A percentile compares a stretch with the other conserved stretches of the same genome.
These are phyloP conservation scores for Pichia sporocuriosa DNA, from an alignment of 805 yeast genomes.

Conservation along the genomic window DNA sequence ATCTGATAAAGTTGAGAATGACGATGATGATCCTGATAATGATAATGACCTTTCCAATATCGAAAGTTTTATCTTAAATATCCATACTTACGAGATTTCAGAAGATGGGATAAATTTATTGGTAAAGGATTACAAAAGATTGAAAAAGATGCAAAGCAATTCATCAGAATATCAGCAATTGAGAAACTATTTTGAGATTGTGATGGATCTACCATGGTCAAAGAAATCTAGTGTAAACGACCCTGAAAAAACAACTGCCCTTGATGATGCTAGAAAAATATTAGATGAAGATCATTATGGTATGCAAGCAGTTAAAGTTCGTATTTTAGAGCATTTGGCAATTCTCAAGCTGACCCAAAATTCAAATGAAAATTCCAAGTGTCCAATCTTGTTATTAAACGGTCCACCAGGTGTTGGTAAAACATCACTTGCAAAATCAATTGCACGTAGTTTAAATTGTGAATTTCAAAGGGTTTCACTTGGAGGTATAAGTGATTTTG, in stretches of 20 bases:
- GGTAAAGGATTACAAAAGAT: slow-evolving; percentile 46
- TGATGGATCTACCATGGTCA: slow-evolving; percentile 59
- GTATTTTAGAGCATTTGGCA: slow-evolving; percentile 74
- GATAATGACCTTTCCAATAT: slow-evolving; percentile 34
- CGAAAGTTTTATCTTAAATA: slow-evolving; percentile 25
- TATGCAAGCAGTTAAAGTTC: slow-evolving; percentile 60
- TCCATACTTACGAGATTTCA: slow-evolving; percentile 30
- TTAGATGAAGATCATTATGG: slow-evolving; percentile 79
- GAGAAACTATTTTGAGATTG: slow-evolving; percentile 56
- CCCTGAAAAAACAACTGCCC: slow-evolving; percentile 36
- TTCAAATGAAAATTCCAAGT: slow-evolving; percentile 20
- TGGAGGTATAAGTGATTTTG: slow-evolving; percentile 85
- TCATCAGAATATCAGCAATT: slow-evolving; percentile 60
- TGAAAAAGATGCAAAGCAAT: slow-evolving; percentile 47
- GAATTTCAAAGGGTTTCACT: slow-evolving; percentile 73
- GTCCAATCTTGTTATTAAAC: slow-evolving; percentile 75
- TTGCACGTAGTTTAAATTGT: slow-evolving; percentile 67
- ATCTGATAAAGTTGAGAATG: slow-evolving; percentile 12
- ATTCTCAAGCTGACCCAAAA: slow-evolving; percentile 52
- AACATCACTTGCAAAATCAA: slow-evolving; percentile 77
- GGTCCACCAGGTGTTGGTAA: slow-evolving; percentile 97
- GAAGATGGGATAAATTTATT: slow-evolving; percentile 37
- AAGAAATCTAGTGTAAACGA: slow-evolving; percentile 22
- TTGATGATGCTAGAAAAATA: slow-evolving; percentile 45
- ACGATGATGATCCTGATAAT: slow-evolving; percentile 39